These are phyloP conservation scores for Pittosporum tobira DNA, from an alignment of 129 eudicot genomes.

Conservation along the genomic window DNA sequence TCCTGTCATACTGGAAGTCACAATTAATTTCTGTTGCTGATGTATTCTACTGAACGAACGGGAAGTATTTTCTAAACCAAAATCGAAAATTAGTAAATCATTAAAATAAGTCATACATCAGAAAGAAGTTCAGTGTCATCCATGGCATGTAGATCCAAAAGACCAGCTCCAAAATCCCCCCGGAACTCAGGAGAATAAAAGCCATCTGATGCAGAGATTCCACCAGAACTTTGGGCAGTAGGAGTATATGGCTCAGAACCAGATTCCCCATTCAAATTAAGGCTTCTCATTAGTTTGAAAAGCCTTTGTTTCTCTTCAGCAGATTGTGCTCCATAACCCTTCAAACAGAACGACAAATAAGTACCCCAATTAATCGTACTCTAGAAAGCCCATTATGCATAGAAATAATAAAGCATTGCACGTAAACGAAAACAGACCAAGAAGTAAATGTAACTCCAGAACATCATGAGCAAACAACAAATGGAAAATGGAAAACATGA, in stretches of 20 bases:
- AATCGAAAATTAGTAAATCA: background rate
- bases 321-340: constrained; percentile 70
- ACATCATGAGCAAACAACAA: background rate
- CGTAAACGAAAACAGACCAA: background rate
- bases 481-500: background rate
- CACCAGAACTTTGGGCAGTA: constrained; percentile 57
- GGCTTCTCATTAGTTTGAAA: constrained; percentile 84
- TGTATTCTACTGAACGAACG: background rate
- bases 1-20: background rate
- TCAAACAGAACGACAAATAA: constrained; percentile 1
- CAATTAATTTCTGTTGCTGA: background rate
- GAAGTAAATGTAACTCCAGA: background rate
- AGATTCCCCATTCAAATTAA: constrained; percentile 76
- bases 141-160: constrained; percentile 94
- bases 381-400: background rate
- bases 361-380: constrained; percentile 4
- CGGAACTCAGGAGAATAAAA: constrained; percentile 69
- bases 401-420: background rate
- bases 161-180: constrained; percentile 98
- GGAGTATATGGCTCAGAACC: constrained; percentile 85
- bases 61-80: no score
- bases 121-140: constrained; percentile 95
- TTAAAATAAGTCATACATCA: constrained; percentile 38
- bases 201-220: constrained; percentile 54
- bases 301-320: constrained; percentile 87